Base-by-base conservation (phyloP, 176 grass and related monocot genomes). In the Thalia dealbata region DNA sequence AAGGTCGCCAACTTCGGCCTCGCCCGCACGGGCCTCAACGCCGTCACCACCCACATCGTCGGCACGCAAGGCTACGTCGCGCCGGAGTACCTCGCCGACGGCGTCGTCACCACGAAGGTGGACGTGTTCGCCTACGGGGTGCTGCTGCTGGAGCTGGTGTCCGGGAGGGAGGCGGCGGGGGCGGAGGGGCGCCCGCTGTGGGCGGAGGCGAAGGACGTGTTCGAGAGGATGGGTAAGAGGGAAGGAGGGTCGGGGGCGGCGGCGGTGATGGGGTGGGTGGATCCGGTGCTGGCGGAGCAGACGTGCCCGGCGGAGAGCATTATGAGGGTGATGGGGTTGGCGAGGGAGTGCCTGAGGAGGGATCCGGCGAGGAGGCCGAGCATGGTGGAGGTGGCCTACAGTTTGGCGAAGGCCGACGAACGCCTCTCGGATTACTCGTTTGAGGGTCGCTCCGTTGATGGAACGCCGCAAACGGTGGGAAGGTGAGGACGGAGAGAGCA, bases 1-100 rank as follows among this genome's bases (percentile, higher is more conserved):
- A 99, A 99, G 90, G 88, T 99, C 66, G 95, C 95, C 70, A 99
- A 99, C 87, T 99, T 99, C 64, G 95, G 95, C 15, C 95, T 99
- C 66, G 95, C 95, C 79, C 90, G 88, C 80, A 79, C 95, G 42
- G 95, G 95, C 52, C 74, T 82, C 80, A 97, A 97, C 76, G 90
- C 95, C 21, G 85, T 97, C 74, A 97, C 90, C 64, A 97, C 95
- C 54, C 85, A 93, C 82, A 97, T 93, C 82, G 81, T 99, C 0
- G 95, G 95, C 78, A 93, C 95, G 15, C 90, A 93, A 69, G 84
- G 89, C 0, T 92, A 99, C 81, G 88, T 99, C 73, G 83, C 95
- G 54, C 95, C 95, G 11, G 95, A 99, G 73, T 99, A 99, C 83
- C 79, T 99, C 11, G 65, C 77, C 22, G 87, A 97, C 50, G 90